phyloP scores from a whole-genome alignment of 1,284 basidiomycete genomes.

The Caloboletus firmus region DNA sequence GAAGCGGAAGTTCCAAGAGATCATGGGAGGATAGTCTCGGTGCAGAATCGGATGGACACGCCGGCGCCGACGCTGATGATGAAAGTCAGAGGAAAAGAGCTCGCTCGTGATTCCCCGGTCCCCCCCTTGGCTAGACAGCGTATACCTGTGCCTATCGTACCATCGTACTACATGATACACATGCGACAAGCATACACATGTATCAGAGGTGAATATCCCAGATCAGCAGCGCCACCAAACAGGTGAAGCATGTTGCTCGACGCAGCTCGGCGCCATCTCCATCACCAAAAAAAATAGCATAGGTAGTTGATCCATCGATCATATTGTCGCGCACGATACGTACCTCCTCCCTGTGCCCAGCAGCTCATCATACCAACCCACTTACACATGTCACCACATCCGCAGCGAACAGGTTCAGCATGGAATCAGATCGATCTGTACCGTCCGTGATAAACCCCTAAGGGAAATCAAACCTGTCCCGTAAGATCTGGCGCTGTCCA shows the following conservation, averaged over 20 bases:
- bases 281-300: slow-evolving; percentile 39
- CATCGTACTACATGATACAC: background rate
- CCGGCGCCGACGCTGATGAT: background rate
- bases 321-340: slow-evolving; percentile 46
- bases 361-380: slow-evolving; percentile 71
- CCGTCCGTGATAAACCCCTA: slow-evolving; percentile 63
- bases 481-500: slow-evolving; percentile 1
- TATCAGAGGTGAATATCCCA: background rate
- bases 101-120: slow-evolving; percentile 12
- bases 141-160: slow-evolving; percentile 1
- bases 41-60: slow-evolving; percentile 1
- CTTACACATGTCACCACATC: slow-evolving; percentile 58
- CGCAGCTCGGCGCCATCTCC: slow-evolving; percentile 40
- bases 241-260: background rate
- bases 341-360: slow-evolving; percentile 44
- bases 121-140: background rate
- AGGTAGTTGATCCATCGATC: slow-evolving; percentile 7
- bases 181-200: slow-evolving; percentile 33
- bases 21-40: slow-evolving; percentile 4
- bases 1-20: slow-evolving; percentile 18
- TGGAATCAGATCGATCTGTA: slow-evolving; percentile 80
- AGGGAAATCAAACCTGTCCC: background rate
- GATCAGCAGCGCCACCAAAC: background rate
- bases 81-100: slow-evolving; percentile 16
- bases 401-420: slow-evolving; percentile 70